phyloP scores from a whole-genome alignment of 2,329 filamentous ascomycete genomes.

The Thermothelomyces thermophilus region DNA sequence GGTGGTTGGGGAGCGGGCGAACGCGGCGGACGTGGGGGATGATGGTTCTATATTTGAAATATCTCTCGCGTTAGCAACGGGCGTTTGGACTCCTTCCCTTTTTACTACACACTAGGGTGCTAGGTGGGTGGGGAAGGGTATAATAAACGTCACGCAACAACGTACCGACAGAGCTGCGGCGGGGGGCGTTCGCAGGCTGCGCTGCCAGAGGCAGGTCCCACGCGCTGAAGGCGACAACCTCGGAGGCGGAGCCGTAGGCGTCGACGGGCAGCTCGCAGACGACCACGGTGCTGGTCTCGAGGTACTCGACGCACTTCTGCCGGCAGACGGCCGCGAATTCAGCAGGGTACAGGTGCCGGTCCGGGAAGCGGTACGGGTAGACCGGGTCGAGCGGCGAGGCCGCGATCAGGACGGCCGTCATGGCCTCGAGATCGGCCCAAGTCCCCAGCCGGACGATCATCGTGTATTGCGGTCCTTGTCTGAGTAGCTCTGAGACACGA shows the following conservation, averaged over 20 bases:
- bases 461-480: background rate
- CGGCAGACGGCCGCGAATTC: constrained; percentile 21
- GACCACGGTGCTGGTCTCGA: constrained; percentile 21
- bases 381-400: constrained; percentile 23
- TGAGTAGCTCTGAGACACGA: no score
- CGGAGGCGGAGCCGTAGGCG: background rate
- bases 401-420: constrained; percentile 21
- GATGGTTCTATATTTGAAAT: no score
- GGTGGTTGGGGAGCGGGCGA: constrained; percentile 13
- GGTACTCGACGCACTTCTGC: constrained; percentile 23
- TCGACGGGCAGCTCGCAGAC: constrained; percentile 22
- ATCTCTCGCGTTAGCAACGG: no score
- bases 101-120: no score
- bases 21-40: constrained; percentile 12
- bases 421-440: constrained; percentile 21
- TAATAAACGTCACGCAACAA: no score
- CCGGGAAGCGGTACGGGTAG: constrained; percentile 25
- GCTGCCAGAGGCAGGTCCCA: constrained; percentile 18
- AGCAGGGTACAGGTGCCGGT: constrained; percentile 19
- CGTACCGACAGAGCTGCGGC: constrained; percentile 6
- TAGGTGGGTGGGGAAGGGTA: background rate
- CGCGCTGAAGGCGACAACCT: constrained; percentile 22
- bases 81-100: no score
- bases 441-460: constrained; percentile 24
- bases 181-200: background rate